Evolutionary conservation across 768 basidiomycete species (phyloP), one percentile per base, ranked within the genome.

Genomic region (Boletellus ananiceps): DNA sequence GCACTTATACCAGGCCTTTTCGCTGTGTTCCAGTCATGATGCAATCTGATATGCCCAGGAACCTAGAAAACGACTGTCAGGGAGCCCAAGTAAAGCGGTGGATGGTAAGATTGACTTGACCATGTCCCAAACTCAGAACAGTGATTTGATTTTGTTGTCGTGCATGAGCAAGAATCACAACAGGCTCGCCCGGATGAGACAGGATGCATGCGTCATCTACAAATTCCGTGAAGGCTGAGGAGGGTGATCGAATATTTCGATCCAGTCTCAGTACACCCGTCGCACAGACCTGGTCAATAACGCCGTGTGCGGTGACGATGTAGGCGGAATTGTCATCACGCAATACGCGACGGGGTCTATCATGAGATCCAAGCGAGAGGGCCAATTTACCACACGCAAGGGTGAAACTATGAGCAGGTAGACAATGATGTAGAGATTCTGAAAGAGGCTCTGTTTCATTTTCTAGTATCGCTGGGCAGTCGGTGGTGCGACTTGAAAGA

Each of bases 131-230:
- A 25, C 47, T 49, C 43, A 66, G 43, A 11, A 65, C 46, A 31
- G 68, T 59, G 15, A 72, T 52, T 47, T 72, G 72, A 32, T 63
- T 49, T 42, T 62, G 60, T 43, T 72, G 69, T 32, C 74, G 67
- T 11, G 62, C 65, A 50, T 75, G 74, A 7, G 67, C 74, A 0
- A 76, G 62, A n/a, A 74, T 49, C 11, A 70, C 42, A 25, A 68
- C 21, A 23, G 61, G 48, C 3, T 57, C 57, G 44, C 61, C 56
- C 7, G 61, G 58, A 21, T 57, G 49, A 5, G 46, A 46, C 31
- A 76, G 37, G 8, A 74, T 41, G 48, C 75, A 78, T 5, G 72
- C 71, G 50, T 76, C 78, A 27, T 77, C 72, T 19, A 79, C 60
- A 18, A 56, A 55, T 29, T 70, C 74, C 51, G 63, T 61, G 0